A percentile compares a stretch with the other conserved stretches of the same genome.
Evolutionary conservation across 257 asterid genomes (phyloP).

Genomic region (Sherardia arvensis): DNA sequence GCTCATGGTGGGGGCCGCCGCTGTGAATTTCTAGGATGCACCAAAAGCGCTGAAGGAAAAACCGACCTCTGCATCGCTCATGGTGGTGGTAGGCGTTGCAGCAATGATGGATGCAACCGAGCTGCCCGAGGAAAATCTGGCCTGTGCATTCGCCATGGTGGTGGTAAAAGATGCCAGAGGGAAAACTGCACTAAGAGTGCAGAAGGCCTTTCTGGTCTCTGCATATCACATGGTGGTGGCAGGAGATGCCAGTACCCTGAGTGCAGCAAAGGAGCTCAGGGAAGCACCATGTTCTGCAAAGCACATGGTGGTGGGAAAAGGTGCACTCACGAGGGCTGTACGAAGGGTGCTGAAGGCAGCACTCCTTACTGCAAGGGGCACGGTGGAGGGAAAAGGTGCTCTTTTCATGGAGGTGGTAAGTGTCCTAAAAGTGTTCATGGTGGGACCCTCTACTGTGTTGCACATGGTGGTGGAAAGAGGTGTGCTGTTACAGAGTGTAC

Average conservation of each 20-base stretch:
- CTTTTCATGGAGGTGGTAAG: slow-evolving; percentile 23
- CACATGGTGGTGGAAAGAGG: slow-evolving; percentile 64
- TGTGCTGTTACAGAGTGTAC: slow-evolving; percentile 41
- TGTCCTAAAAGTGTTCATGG: slow-evolving; percentile 58
- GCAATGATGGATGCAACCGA: slow-evolving; percentile 42
- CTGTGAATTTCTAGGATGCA: slow-evolving; percentile 56
- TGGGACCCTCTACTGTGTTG: slow-evolving; percentile 50
- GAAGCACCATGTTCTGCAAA: slow-evolving; percentile 51
- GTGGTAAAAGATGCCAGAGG: slow-evolving; percentile 55
- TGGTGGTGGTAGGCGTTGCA: slow-evolving; percentile 58
- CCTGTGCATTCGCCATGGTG: slow-evolving; percentile 57
- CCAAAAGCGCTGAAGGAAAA: slow-evolving; percentile 60
- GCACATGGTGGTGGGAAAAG: slow-evolving; percentile 65
- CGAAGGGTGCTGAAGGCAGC: slow-evolving; percentile 67
- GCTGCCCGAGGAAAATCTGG: slow-evolving; percentile 60
- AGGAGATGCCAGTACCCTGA: slow-evolving; percentile 45
- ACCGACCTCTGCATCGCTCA: slow-evolving; percentile 53
- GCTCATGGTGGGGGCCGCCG: slow-evolving; percentile 56
- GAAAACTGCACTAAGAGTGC: slow-evolving; percentile 51
- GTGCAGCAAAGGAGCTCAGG: slow-evolving; percentile 58
- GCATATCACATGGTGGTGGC: slow-evolving; percentile 66
- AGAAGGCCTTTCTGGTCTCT: slow-evolving; percentile 47
- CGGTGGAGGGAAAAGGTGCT: slow-evolving; percentile 62
- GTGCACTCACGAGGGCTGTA: slow-evolving; percentile 49
- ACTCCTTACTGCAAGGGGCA: slow-evolving; percentile 54